A percentile compares a stretch with the other conserved stretches of the same genome.
phyloP scores from a whole-genome alignment of 768 basidiomycete genomes.

The Pleurotus sapidus region DNA sequence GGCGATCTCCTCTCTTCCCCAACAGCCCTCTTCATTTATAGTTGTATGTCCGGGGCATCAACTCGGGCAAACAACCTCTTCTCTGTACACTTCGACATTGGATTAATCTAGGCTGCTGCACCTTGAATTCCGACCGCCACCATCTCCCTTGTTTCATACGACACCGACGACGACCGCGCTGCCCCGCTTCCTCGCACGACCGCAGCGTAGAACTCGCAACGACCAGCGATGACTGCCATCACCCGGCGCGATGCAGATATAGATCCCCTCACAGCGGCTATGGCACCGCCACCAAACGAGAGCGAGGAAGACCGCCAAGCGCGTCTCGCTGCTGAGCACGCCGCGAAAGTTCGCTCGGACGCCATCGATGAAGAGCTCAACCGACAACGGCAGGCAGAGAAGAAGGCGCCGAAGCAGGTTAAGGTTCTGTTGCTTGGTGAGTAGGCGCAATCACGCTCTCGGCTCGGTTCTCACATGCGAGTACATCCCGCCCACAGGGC shows the following conservation, averaged over 20 bases:
- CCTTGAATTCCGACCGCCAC: not conserved
- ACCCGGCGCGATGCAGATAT: slow-evolving; percentile 21
- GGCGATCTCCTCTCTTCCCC: not conserved
- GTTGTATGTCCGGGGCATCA: not conserved
- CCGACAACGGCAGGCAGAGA: slow-evolving; percentile 43
- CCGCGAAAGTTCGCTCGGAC: slow-evolving; percentile 56
- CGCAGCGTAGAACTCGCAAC: not conserved
- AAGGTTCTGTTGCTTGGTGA: slow-evolving; percentile 63
- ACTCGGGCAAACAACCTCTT: slow-evolving; percentile 4
- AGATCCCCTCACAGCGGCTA: slow-evolving; percentile 46
- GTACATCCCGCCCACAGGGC: slow-evolving; percentile 39
- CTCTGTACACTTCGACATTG: not conserved
- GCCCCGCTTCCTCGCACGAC: too few species aligned
- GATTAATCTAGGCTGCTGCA: not conserved
- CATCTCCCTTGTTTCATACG: not conserved
- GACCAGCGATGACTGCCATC: not conserved
- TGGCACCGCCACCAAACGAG: slow-evolving; percentile 55
- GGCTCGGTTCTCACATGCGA: too few species aligned
- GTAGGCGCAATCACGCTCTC: slow-evolving; percentile 13
- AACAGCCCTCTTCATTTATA: slow-evolving; percentile 2
- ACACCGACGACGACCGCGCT: too few species aligned
- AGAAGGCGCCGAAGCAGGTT: slow-evolving; percentile 44
- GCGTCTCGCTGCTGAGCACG: slow-evolving; percentile 43
- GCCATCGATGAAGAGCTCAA: slow-evolving; percentile 64
- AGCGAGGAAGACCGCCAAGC: slow-evolving; percentile 45